A percentile compares a stretch with the other conserved stretches of the same genome.
Evolutionary conservation across 495 filamentous ascomycete species (phyloP).

Genomic region (Halenospora varia): DNA sequence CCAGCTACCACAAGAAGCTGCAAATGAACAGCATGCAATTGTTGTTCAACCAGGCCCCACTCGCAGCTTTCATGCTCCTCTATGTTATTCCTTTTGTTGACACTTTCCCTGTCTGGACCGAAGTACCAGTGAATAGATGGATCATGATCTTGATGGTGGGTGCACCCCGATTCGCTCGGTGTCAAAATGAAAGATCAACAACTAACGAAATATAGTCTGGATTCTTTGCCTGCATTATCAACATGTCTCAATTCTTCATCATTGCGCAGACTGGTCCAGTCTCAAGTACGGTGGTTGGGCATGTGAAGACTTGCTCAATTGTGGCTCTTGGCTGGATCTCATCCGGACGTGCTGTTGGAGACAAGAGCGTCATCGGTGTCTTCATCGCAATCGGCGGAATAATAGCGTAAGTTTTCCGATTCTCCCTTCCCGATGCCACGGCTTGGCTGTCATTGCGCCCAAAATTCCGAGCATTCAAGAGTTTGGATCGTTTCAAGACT

Average conservation of each 20-base stretch:
- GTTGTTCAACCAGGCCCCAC: slow-evolving; percentile 66
- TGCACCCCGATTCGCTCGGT: slow-evolving; percentile 1
- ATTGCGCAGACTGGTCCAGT: slow-evolving; percentile 66
- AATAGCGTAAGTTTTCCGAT: slow-evolving; percentile 37
- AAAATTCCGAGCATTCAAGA: not conserved
- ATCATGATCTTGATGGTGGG: slow-evolving; percentile 51
- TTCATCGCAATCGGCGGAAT: slow-evolving; percentile 52
- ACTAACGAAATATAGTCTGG: slow-evolving; percentile 40
- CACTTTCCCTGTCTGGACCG: slow-evolving; percentile 50
- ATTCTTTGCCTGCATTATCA: slow-evolving; percentile 62
- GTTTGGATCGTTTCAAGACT: not conserved
- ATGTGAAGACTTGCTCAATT: slow-evolving; percentile 59
- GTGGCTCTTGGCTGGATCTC: slow-evolving; percentile 53
- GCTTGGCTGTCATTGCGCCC: not conserved
- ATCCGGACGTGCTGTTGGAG: slow-evolving; percentile 46
- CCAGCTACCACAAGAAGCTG: slow-evolving; percentile 60
- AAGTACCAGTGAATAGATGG: slow-evolving; percentile 46
- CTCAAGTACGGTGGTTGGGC: slow-evolving; percentile 67
- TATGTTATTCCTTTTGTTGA: slow-evolving; percentile 65
- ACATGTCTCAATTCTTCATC: slow-evolving; percentile 73
- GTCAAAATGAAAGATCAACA: slow-evolving; percentile 10
- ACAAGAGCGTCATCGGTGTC: slow-evolving; percentile 49
- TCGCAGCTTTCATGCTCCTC: slow-evolving; percentile 57
- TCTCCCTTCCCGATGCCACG: not conserved
- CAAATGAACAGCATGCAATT: slow-evolving; percentile 69